Evolutionary conservation across 192 early-diverging fungal species (phyloP), one percentile per base, ranked within the genome.

Genomic region (Gryganskiella cystojenkinii): DNA sequence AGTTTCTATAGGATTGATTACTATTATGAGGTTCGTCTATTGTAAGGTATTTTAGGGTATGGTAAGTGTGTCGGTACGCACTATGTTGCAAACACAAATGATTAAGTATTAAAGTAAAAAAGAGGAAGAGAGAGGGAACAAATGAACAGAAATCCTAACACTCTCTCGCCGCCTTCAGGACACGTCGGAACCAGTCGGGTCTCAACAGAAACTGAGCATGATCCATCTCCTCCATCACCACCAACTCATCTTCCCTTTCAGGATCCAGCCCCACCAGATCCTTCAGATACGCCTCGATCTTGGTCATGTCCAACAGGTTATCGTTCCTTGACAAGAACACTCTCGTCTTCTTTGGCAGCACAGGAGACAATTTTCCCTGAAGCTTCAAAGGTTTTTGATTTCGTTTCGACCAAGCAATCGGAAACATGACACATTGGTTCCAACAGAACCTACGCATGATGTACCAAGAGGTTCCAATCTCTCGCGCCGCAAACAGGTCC

Each of bases 401-500:
- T 1, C 50, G 58, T 24, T 24, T 56, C 13, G 50, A 14, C 67
- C 67, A 70, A 25, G 67, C 67, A 4, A 70, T 60, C 17, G 67
- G 67, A 50, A 83, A 87, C 31, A 80, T 72, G 15, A 79, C 60
- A 14, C 62, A 55, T 56, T 87, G 78, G 43, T 67, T 72, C 86
- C 86, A 87, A 46, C 83, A 81, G 55, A 87, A 87, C 47, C 83
- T 80, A 3, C 86, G 72, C 28, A 82, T 79, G 43, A 92, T 83
- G 47, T 83, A 87, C 61, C 87, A 66, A 0, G 89, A 84, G n/a
- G 89, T 92, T 44, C 87, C 82, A 11, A 89, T 64, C 61, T 92
- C 91, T 17, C 87, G 52, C 40, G 86, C 80, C 17, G 83, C 90
- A 61, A 86, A 86, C 50, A 85, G 87, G 27, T 81, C 63, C 56